A percentile compares a stretch with the other conserved stretches of the same genome.
These are phyloP conservation scores for Aspergillus novoparasiticus DNA, from an alignment of 2,329 filamentous ascomycete genomes.

Conservation along the genomic window DNA sequence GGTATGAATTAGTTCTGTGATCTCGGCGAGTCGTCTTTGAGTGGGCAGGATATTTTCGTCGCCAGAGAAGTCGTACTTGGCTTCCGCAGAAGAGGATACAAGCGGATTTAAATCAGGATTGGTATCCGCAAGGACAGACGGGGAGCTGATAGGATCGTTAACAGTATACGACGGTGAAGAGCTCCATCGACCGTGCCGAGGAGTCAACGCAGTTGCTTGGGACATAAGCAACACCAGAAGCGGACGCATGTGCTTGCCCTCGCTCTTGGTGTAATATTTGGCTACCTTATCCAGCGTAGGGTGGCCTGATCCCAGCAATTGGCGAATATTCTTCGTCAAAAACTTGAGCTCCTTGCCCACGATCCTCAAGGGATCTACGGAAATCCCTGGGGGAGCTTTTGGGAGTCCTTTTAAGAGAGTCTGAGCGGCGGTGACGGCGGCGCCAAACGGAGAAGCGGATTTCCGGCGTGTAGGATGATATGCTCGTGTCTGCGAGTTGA, in stretches of 20 bases:
- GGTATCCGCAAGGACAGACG: conserved; percentile 70
- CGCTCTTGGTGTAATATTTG: conserved; percentile 96
- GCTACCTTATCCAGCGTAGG: conserved; percentile 91
- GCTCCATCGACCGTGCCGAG: conserved; percentile 55
- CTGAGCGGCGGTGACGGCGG: conserved; percentile 56
- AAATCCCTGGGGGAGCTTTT: conserved; percentile 57
- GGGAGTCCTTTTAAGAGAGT: conserved; percentile 48
- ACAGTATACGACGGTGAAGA: conserved; percentile 46
- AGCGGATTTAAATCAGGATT: conserved; percentile 71
- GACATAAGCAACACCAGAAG: conserved; percentile 96
- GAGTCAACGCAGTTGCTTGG: conserved; percentile 82
- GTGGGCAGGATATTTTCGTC: conserved; percentile 77
- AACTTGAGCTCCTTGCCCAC: conserved; percentile 98
- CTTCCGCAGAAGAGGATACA: conserved; percentile 47
- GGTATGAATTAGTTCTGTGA: conserved; percentile 96
- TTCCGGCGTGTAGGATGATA: conserved; percentile 44
- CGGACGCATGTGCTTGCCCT: conserved; percentile 95
- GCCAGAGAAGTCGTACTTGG: conserved; percentile 42
- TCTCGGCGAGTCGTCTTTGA: conserved; percentile 89
- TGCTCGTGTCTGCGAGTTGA: conserved; percentile 35
- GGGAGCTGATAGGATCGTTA: conserved; percentile 63
- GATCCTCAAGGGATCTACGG: conserved; percentile 82
- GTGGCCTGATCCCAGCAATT: conserved; percentile 91
- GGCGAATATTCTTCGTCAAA: conserved; percentile 87
- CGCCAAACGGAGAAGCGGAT: conserved; percentile 45